Base-by-base conservation (phyloP, 371 early-diverging fungal species). In the Mortierella sp. region DNA sequence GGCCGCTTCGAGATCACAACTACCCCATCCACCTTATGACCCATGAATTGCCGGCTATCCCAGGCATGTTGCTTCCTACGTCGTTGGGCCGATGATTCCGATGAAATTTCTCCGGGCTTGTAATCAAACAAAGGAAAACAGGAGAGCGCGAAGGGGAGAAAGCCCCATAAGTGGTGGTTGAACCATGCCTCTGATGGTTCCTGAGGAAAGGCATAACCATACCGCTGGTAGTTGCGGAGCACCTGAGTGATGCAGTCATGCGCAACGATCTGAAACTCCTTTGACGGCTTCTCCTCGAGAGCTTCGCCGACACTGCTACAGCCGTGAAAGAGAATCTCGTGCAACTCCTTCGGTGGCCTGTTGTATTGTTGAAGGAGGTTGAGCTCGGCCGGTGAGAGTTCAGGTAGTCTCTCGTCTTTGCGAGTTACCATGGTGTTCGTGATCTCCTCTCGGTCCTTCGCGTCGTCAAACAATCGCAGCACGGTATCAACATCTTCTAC, bases 11-110 rank as follows among this genome's bases (percentile, higher is more conserved):
- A 54, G 26, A 60, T 31, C 47, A 80, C 72, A 45, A 80, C 80
- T 47, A 75, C 31, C 57, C 80, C 80, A 60, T 75, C 80, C 28
- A 65, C 73, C 28, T 80, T 76, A 50, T 75, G 80, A 45, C 76
- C 80, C 13, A 52, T 47, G 54, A 42, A 44, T 44, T 76, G 76
- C 28, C 73, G 80, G 52, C 65, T 47, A 21, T 73, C 80, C 72
- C 76, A 26, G 58, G 44, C 47, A n/a, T 71, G 72, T 48, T n/a
- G 71, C 52, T 75, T 80, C 38, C 60, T 80, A 73, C 76, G 76
- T 50, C 73, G 75, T 0, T 34, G 19, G 34, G 54, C 34, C 16
- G 80, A 76, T 34, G 76, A 50, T 34, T 80, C 73, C 19, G 80
- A 80, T 10, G 68, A n/a, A 28, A 76, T 55, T 65, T 73, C 76